These are phyloP conservation scores for Serendipita sp. DNA, from an alignment of 768 basidiomycete genomes.

Conservation along the genomic window DNA sequence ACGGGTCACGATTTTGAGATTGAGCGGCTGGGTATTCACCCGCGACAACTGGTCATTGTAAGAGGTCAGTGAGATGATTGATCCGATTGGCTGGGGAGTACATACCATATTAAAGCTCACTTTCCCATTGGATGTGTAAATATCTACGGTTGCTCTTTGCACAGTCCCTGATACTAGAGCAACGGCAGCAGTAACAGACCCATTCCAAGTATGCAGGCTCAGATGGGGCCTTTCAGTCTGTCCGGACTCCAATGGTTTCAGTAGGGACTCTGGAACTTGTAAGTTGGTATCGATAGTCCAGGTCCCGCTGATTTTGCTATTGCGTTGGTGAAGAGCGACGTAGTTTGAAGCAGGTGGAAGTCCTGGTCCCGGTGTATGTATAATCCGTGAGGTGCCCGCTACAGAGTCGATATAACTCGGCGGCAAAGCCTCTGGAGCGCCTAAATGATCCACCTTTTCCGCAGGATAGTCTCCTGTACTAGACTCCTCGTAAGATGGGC, in stretches of 20 bases:
- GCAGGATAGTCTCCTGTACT: background rate
- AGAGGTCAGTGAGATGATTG: background rate
- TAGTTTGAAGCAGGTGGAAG: background rate
- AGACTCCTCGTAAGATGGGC: background rate
- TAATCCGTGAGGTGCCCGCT: background rate
- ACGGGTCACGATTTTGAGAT: conserved; percentile 6
- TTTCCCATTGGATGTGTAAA: background rate
- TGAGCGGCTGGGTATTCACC: conserved; percentile 5
- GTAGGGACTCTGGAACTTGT: background rate
- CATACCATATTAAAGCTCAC: background rate
- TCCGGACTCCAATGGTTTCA: background rate
- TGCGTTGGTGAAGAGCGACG: background rate
- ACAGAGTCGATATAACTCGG: background rate
- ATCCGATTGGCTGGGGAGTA: background rate
- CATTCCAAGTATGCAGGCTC: background rate
- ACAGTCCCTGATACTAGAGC: background rate
- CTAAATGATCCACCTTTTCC: background rate
- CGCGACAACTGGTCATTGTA: background rate
- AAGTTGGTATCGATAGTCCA: background rate
- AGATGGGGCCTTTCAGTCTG: background rate
- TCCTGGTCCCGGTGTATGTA: background rate
- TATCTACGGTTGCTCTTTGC: background rate
- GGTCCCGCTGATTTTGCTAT: background rate
- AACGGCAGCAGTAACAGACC: background rate
- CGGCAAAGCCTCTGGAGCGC: background rate